Conservation (phyloP, 2,329 filamentous ascomycete species). For the Scedosporium boydii region DNA sequence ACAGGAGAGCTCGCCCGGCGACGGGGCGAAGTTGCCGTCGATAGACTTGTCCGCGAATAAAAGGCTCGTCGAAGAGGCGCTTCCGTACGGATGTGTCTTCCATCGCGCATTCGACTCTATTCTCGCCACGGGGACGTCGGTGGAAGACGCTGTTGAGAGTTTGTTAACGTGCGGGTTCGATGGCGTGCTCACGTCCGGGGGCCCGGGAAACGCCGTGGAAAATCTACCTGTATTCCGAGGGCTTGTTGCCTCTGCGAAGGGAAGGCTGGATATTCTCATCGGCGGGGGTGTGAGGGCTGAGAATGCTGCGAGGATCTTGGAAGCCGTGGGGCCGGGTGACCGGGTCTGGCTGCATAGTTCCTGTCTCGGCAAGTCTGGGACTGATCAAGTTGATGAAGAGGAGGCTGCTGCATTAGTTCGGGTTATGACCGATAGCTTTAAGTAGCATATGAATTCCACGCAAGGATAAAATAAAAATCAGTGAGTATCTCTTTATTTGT, state of each 20-base stretch:
- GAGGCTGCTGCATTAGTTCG: neutral
- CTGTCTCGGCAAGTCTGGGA: slow-evolving; percentile 6
- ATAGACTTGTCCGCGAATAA: slow-evolving; percentile 27
- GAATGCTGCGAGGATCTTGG: slow-evolving; percentile 21
- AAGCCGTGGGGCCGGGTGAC: neutral
- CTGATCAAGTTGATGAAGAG: neutral
- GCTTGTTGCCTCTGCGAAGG: slow-evolving; percentile 21
- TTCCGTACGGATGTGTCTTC: slow-evolving; percentile 37
- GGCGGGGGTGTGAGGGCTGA: slow-evolving; percentile 39
- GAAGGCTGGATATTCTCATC: slow-evolving; percentile 36
- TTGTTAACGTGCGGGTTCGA: slow-evolving; percentile 36
- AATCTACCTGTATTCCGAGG: slow-evolving; percentile 27
- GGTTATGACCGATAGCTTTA: neutral
- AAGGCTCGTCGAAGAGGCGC: slow-evolving; percentile 29
- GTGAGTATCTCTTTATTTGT: neutral
- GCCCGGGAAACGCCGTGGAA: slow-evolving; percentile 27
- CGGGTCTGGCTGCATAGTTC: slow-evolving; percentile 11
- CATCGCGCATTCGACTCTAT: slow-evolving; percentile 48
- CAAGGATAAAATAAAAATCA: neutral
- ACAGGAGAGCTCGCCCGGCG: neutral
- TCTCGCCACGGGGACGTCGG: slow-evolving; percentile 16
- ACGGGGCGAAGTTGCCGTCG: neutral
- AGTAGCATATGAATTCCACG: neutral
- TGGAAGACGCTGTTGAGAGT: slow-evolving; percentile 20
- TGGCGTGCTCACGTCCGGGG: slow-evolving; percentile 44